phyloP scores from a whole-genome alignment of 208 protist species.

The Wallacemonas collosoma region DNA sequence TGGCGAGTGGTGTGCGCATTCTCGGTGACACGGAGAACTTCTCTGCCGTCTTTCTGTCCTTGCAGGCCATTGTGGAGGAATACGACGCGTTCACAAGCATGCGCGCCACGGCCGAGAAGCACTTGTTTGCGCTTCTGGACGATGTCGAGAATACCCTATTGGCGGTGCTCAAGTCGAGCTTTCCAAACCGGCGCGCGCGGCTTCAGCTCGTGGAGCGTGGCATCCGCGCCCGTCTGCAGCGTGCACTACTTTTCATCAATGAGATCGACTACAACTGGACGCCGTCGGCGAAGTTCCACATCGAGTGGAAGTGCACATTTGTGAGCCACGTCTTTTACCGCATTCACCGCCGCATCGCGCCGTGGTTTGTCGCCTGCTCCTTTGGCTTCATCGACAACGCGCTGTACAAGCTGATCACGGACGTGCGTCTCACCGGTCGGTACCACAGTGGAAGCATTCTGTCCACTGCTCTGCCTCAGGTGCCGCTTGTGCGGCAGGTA shows the following conservation, averaged over 20 bases:
- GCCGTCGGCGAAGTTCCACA: constrained; percentile 66
- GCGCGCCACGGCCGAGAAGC: constrained; percentile 40
- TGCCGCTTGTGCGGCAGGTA: constrained; percentile 51
- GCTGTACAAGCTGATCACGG: constrained; percentile 60
- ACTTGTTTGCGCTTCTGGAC: constrained; percentile 49
- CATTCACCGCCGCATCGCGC: constrained; percentile 63
- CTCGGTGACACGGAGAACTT: constrained; percentile 74
- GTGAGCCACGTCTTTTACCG: constrained; percentile 57
- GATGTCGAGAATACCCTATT: constrained; percentile 54
- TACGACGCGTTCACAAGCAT: constrained; percentile 69
- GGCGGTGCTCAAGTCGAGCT: constrained; percentile 35
- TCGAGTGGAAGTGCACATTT: constrained; percentile 72
- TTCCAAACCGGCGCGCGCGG: constrained; percentile 59
- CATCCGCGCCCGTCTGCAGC: constrained; percentile 59
- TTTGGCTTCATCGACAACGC: constrained; percentile 82
- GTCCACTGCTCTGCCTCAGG: constrained; percentile 23
- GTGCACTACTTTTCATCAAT: constrained; percentile 65
- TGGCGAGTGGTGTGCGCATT: constrained; percentile 74
- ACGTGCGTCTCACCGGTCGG: constrained; percentile 33
- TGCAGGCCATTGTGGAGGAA: constrained; percentile 63
- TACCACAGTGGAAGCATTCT: constrained; percentile 11
- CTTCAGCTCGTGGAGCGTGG: constrained; percentile 48
- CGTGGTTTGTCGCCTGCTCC: constrained; percentile 53
- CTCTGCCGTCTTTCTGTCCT: constrained; percentile 58
- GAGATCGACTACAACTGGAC: constrained; percentile 84